Base-by-base conservation (phyloP, 805 yeast genomes). In the Candida hungchunana region DNA sequence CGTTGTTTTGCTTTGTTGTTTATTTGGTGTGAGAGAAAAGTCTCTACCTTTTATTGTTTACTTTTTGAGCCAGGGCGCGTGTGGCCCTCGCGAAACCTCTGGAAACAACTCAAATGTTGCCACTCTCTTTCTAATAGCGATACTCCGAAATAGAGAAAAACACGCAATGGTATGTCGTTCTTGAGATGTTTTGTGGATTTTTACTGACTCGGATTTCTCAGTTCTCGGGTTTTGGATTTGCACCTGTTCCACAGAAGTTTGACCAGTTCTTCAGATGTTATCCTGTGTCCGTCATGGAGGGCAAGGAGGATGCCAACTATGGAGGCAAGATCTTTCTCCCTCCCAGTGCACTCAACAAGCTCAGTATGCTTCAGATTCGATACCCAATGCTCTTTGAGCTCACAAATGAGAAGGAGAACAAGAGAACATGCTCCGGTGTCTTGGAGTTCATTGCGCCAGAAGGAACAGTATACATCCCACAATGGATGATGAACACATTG, bases 291-390 rank as follows among this genome's bases (percentile, higher is more conserved):
- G 84, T 84, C 87, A 84, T 90, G 94, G 69, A 70, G 42, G 61
- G 88, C 43, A 74, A 82, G 58, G 85, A 81, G 39, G 85, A 75
- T 42, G 81, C 94, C 33, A 88, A 93, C 54, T 90, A 63, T 61
- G 97, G 98, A 10, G 99, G 99, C 44, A 93, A 93, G 65, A 87
- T 93, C 36, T 88, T 90, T 44, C 60, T 93, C 32, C 99, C 99
- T 5, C 93, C 95, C 16, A 84, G 95, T 25, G 93, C 97, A 0
- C 71, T 93, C 45, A 83, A 81, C 57, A 87, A 83, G 56, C 69
- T 93, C 40, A 82, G 96, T 4, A 84, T 85, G 85, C 66, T 93
- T 26, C 90, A 89, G 55, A 87, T 93, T 40, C 70, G 96, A 48
- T 93, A 93, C 54, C 99, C 99, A 0, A 93, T 93, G 99, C 68